Percentiles rank a stretch among this genome's conserved stretches.
Evolutionary conservation across 805 yeast genomes (phyloP).

Genomic region (Candida quercuum): DNA sequence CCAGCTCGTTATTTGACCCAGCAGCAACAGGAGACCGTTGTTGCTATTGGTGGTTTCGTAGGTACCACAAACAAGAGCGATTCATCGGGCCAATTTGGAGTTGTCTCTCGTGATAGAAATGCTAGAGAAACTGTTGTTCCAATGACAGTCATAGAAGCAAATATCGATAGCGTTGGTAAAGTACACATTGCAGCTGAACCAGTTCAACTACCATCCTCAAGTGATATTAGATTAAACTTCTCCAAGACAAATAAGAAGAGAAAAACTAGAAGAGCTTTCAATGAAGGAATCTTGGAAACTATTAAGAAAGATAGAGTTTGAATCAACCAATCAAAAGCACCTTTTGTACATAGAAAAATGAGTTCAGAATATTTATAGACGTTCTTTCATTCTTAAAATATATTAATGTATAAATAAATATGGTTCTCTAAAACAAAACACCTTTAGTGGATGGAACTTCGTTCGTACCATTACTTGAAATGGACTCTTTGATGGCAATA

Average conservation of each 20-base stretch:
- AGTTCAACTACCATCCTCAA: neutral
- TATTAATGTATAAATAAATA: no score
- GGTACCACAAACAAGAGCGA: constrained; percentile 28
- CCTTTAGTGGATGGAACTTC: constrained; percentile 98
- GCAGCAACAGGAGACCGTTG: constrained; percentile 28
- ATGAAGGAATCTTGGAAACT: neutral
- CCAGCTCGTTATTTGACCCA: constrained; percentile 62
- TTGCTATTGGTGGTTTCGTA: constrained; percentile 57
- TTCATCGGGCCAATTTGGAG: constrained; percentile 28
- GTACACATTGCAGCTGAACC: constrained; percentile 12
- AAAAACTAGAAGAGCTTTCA: neutral
- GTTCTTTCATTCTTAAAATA: no score
- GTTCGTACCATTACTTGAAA: constrained; percentile 72
- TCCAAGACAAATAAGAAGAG: neutral
- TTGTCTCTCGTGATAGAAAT: constrained; percentile 33
- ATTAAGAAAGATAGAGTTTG: no score
- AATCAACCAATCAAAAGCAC: neutral
- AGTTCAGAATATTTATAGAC: no score
- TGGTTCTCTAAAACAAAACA: constrained; percentile 53
- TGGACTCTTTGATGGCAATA: constrained; percentile 84
- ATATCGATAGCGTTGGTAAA: constrained; percentile 32
- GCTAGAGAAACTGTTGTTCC: constrained; percentile 40
- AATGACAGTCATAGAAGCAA: constrained; percentile 33
- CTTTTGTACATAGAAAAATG: neutral
- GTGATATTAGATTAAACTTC: neutral